Evolutionary conservation across 2,329 filamentous ascomycete genomes (phyloP), one percentile per base, ranked within the genome.

Genomic region (Aspergillus udagawae): DNA sequence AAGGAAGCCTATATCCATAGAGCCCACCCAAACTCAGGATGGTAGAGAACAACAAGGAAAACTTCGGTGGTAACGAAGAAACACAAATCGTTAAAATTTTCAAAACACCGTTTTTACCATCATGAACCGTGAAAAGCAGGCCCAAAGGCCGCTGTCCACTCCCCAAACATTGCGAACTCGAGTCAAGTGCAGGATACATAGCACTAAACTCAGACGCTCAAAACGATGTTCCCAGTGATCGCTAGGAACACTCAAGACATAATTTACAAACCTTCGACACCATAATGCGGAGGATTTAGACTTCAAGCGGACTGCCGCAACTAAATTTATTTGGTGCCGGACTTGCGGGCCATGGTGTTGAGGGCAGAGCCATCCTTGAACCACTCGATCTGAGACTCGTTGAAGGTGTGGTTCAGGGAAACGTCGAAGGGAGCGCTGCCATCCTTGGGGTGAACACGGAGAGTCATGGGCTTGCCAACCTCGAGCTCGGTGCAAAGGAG

Each of bases 291-390:
- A 59, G 44, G 41, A 49, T 44, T 52, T 41, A 52, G 50, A 53
- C 28, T 44, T 12, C 23, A 23, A 38, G 25, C 48, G 49, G 27
- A 20, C 23, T 27, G 23, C 45, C 52, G 53, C 32, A 10, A 38
- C n/a, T 12, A 17, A 12, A 51, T 67, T 70, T 75, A 75, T 54
- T 68, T 69, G 55, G 42, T 51, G 56, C 54, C 67, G 54, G 68
- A 58, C 61, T 75, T 73, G 86, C 94, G 95, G 67, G 93, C 92
- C 93, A 99, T 99, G 69, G 92, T 97, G 87, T 99, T 99, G 66
- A 99, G 84, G 55, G 94, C 94, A 72, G 88, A 92, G 66, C 94
- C 94, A 77, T 97, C 95, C 85, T 92, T 92, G 86, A 99, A 99
- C 94, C 94, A 99, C 81, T 97, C 89, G 63, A 99, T 89, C 83